Percentiles rank a stretch among this genome's conserved stretches.
Conservation (phyloP, 208 protist species). For the Entamoeba nuttalli region DNA sequence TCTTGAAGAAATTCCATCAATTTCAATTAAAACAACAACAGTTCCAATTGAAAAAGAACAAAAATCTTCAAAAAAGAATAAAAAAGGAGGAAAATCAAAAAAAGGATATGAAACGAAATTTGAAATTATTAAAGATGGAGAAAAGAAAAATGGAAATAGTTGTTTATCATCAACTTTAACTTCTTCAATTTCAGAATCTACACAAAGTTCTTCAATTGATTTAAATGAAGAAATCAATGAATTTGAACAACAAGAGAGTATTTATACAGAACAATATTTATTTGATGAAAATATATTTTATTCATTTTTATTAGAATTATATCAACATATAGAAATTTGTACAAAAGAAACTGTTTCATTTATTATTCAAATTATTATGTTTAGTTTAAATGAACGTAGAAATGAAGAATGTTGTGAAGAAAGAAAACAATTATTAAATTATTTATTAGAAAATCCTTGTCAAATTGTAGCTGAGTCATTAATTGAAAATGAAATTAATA, state of each 20-base stretch:
- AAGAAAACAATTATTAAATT: neutral
- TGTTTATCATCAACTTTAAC: neutral
- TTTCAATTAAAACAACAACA: neutral
- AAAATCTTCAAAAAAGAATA: neutral
- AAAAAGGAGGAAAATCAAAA: neutral
- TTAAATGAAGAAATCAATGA: neutral
- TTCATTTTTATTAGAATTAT: neutral
- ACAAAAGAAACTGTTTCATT: neutral
- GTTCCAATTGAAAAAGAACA: neutral
- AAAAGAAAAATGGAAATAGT: neutral
- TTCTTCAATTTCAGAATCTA: neutral
- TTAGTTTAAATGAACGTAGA: neutral
- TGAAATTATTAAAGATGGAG: neutral
- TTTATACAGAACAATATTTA: neutral
- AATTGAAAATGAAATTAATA: neutral
- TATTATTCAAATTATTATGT: neutral
- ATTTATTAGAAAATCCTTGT: neutral
- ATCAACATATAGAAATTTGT: neutral
- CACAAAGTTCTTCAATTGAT: neutral
- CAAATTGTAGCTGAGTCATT: neutral
- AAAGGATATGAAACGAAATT: neutral
- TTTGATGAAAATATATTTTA: neutral
- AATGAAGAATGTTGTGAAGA: neutral
- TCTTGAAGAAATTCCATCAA: neutral
- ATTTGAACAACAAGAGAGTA: neutral